Evolutionary conservation across 1,284 basidiomycete genomes (phyloP).

Genomic region (Malassezia furfur): DNA sequence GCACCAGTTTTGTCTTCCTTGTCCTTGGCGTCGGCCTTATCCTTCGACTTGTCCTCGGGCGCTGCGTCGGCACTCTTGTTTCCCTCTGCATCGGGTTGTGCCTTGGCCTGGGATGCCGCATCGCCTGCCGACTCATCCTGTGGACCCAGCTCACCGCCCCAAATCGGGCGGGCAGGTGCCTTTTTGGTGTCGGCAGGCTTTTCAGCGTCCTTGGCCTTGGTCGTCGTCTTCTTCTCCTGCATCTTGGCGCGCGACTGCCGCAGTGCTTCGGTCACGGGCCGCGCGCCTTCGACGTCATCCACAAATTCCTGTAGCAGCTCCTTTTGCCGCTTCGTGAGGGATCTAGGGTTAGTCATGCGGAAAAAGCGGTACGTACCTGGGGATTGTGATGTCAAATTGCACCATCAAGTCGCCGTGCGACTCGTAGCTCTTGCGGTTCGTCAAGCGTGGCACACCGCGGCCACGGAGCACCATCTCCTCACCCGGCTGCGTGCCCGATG

Average conservation of each 20-base stretch:
- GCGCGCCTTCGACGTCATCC: slow-evolving; percentile 73
- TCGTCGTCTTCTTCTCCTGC: not conserved
- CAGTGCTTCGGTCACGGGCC: not conserved
- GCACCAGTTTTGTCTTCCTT: slow-evolving; percentile 12
- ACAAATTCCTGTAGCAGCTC: slow-evolving; percentile 80
- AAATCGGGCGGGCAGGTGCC: not conserved
- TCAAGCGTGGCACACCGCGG: slow-evolving; percentile 61
- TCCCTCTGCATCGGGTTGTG: not conserved
- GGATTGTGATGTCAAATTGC: slow-evolving; percentile 75
- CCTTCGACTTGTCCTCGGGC: not conserved
- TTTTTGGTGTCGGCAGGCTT: not conserved
- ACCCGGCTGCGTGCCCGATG: slow-evolving; percentile 85
- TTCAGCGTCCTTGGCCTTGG: not conserved
- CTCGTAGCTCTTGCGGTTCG: slow-evolving; percentile 51
- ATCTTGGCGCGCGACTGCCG: slow-evolving; percentile 33
- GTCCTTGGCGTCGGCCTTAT: not conserved
- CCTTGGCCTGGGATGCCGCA: not conserved
- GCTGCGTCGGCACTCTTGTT: not conserved
- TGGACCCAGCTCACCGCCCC: not conserved
- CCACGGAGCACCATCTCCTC: slow-evolving; percentile 92
- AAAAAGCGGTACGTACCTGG: slow-evolving; percentile 59
- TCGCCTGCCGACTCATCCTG: not conserved
- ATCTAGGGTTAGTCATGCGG: slow-evolving; percentile 52
- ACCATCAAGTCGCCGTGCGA: slow-evolving; percentile 73
- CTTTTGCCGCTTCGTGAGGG: slow-evolving; percentile 70